Conservation (phyloP, 176 grass and related monocot species). For the Panicum miliaceum region DNA sequence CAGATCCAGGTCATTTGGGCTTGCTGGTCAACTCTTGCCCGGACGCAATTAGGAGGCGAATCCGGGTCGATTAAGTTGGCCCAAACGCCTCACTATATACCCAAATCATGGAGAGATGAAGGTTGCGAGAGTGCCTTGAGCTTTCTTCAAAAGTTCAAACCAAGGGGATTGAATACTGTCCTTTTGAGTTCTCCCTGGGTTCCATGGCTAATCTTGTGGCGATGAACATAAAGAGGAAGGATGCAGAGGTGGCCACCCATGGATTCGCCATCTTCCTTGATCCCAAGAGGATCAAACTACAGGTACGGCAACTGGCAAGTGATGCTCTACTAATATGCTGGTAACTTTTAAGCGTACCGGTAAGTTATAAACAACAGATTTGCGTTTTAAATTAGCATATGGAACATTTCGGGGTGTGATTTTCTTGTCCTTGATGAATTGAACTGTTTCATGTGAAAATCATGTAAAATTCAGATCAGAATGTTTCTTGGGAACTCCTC, state of each 20-base stretch:
- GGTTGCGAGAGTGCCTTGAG: background rate
- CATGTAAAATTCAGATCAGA: background rate
- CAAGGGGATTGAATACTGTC: background rate
- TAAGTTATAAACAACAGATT: background rate
- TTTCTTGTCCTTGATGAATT: background rate
- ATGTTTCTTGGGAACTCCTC: too few relatives aligned
- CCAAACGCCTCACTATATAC: background rate
- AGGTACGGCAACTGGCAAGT: slow-evolving; percentile 35
- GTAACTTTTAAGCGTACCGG: background rate
- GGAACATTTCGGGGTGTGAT: background rate
- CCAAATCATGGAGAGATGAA: background rate
- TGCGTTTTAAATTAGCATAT: background rate
- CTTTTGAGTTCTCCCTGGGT: background rate
- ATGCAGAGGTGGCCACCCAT: slow-evolving; percentile 46
- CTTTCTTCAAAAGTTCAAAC: background rate
- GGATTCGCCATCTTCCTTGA: slow-evolving; percentile 48
- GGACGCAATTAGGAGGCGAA: background rate
- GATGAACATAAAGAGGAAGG: slow-evolving; percentile 62
- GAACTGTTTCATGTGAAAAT: background rate
- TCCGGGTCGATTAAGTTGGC: background rate
- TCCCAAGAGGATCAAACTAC: slow-evolving; percentile 55
- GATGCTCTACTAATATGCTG: background rate
- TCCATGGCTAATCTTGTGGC: slow-evolving; percentile 45
- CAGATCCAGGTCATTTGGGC: slow-evolving; percentile 29
- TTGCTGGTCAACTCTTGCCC: slow-evolving; percentile 39